A percentile compares a stretch with the other conserved stretches of the same genome.
Evolutionary conservation across 306 rosid genomes (phyloP).

Genomic region (Crataegus laevigata): DNA sequence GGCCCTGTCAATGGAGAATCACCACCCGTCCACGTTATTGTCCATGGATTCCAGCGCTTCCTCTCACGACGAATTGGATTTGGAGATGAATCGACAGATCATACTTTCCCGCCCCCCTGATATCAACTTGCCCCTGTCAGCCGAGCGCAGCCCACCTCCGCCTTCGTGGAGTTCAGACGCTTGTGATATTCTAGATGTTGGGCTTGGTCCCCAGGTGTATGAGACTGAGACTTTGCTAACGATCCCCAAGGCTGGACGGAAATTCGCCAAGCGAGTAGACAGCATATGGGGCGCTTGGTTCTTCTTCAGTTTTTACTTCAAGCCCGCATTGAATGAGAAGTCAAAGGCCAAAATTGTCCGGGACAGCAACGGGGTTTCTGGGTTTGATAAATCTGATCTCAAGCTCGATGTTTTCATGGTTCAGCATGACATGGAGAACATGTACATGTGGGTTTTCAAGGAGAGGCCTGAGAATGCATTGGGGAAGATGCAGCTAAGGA

Average conservation of each 20-base stretch:
- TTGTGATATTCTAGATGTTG: constrained; percentile 70
- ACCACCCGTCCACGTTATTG: constrained; percentile 74
- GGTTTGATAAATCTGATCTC: constrained; percentile 80
- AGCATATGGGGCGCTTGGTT: constrained; percentile 99
- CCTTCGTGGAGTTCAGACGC: constrained; percentile 65
- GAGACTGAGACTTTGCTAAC: constrained; percentile 64
- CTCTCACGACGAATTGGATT: constrained; percentile 80
- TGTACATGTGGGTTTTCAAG: constrained; percentile 99
- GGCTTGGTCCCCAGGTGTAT: constrained; percentile 70
- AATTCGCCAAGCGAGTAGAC: constrained; percentile 69
- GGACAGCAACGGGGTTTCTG: constrained; percentile 63
- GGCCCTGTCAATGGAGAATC: constrained; percentile 81
- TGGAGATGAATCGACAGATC: constrained; percentile 79
- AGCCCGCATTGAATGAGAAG: constrained; percentile 65
- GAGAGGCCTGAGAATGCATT: constrained; percentile 86
- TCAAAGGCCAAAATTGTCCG: constrained; percentile 69
- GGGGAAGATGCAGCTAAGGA: constrained; percentile 98
- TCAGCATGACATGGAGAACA: constrained; percentile 96
- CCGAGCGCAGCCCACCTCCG: constrained; percentile 73
- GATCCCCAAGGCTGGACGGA: constrained; percentile 65
- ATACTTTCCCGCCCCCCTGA: constrained; percentile 71
- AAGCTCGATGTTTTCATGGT: constrained; percentile 90
- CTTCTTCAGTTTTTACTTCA: constrained; percentile 86
- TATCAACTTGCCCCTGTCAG: constrained; percentile 75
- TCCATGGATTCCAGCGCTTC: constrained; percentile 95